These are phyloP conservation scores for Fusarium setosum DNA, from an alignment of 2,329 filamentous ascomycete species.

Conservation along the genomic window DNA sequence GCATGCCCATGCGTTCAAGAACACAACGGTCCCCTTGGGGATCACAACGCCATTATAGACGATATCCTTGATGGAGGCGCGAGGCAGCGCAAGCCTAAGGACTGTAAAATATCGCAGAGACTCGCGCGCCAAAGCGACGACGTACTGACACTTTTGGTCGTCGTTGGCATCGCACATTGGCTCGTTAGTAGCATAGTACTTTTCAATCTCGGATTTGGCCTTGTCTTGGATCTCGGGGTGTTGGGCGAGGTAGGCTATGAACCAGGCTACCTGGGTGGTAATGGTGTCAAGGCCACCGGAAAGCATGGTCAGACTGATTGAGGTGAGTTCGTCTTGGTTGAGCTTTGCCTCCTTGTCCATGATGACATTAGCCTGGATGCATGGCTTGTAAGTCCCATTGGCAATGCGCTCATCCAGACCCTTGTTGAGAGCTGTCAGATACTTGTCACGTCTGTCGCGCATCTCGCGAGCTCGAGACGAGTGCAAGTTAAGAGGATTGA, in stretches of 20 bases:
- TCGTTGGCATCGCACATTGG: conserved; percentile 71
- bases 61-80: conserved; percentile 70
- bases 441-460: conserved; percentile 69
- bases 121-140: conserved; percentile 72
- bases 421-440: conserved; percentile 66
- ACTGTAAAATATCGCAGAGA: conserved; percentile 73
- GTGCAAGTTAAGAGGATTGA: conserved; percentile 72
- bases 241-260: conserved; percentile 68
- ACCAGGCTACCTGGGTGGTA: conserved; percentile 74
- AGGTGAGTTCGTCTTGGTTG: conserved; percentile 71
- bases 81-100: conserved; percentile 70
- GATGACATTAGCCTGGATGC: conserved; percentile 76
- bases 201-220: conserved; percentile 66
- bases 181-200: conserved; percentile 61
- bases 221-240: conserved; percentile 72
- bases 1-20: conserved; percentile 75
- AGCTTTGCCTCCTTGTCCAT: conserved; percentile 71
- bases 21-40: conserved; percentile 72
- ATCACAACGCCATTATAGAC: conserved; percentile 67
- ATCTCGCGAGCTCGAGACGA: conserved; percentile 69
- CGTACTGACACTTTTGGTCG: conserved; percentile 72
- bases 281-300: conserved; percentile 75
- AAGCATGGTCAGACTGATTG: conserved; percentile 76
- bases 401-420: conserved; percentile 71
- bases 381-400: conserved; percentile 69